These are phyloP conservation scores for Tricholoma bakamatsutake DNA, from an alignment of 768 basidiomycete species.

Conservation along the genomic window DNA sequence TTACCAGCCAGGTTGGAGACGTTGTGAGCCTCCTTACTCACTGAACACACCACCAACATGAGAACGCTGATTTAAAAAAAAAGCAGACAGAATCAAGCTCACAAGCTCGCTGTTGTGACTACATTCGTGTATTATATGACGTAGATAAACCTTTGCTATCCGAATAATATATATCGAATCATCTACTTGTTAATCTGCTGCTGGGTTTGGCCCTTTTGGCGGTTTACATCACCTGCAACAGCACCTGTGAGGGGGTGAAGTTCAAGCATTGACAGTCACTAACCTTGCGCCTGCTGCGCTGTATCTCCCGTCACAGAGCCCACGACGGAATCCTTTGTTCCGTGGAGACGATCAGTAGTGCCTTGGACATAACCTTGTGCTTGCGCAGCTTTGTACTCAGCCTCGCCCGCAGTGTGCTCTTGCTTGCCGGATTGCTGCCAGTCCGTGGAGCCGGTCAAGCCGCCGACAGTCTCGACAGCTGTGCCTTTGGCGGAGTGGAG, in stretches of 20 bases:
- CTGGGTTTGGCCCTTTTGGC: constrained; percentile 51
- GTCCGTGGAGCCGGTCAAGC: constrained; percentile 31
- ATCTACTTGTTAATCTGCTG: constrained; percentile 21
- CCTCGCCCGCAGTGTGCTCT: constrained; percentile 40
- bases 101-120: no score
- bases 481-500: constrained; percentile 33
- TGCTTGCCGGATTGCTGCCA: constrained; percentile 37
- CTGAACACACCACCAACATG: no score
- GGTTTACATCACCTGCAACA: constrained; percentile 41
- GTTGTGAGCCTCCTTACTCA: no score
- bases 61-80: no score
- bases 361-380: constrained; percentile 44
- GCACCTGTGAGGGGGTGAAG: not conserved
- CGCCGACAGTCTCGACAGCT: constrained; percentile 32
- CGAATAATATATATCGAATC: not conserved
- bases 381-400: constrained; percentile 37
- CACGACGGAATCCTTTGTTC: constrained; percentile 41
- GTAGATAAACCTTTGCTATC: not conserved
- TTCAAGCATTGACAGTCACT: constrained; percentile 3
- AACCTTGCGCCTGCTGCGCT: constrained; percentile 34
- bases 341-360: constrained; percentile 33
- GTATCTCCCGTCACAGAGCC: constrained; percentile 46
- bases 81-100: no score
- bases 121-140: not conserved
- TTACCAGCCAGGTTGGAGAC: no score